phyloP scores from a whole-genome alignment of 2,329 filamentous ascomycete genomes.

The Dactylellina drechsleri region DNA sequence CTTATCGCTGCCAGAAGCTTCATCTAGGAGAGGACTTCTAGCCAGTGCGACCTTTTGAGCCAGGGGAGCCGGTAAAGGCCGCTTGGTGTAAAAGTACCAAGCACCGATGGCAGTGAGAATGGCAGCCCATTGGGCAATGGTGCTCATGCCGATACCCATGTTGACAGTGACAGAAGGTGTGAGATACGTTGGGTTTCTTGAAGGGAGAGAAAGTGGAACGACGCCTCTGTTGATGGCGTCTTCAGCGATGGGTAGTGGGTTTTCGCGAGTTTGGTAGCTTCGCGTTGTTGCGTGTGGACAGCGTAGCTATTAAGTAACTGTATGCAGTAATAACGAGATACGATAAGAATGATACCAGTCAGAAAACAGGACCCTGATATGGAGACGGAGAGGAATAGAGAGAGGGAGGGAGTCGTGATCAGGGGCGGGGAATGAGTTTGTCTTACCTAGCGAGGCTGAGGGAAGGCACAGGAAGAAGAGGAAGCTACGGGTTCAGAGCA shows the following conservation, averaged over 20 bases:
- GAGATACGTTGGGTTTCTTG: background rate
- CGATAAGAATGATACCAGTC: too few relatives aligned
- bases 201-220: background rate
- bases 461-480: background rate
- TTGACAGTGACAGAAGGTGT: constrained; percentile 12
- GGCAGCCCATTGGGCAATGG: constrained; percentile 47
- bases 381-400: background rate
- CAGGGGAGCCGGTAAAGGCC: constrained; percentile 12
- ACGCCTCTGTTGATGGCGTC: background rate
- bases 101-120: constrained; percentile 31
- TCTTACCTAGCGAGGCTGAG: background rate
- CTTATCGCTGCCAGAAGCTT: constrained; percentile 44
- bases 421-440: background rate
- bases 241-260: background rate
- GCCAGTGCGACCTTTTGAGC: constrained; percentile 20
- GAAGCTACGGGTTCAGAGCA: background rate
- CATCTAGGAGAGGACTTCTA: constrained; percentile 29
- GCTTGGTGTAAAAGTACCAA: constrained; percentile 38
- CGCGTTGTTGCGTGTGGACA: constrained; percentile 43
- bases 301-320: constrained; percentile 1
- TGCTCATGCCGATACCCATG: constrained; percentile 52
- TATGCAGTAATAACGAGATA: too few relatives aligned
- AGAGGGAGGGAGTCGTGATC: background rate
- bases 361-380: background rate
- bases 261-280: constrained; percentile 9